Evolutionary conservation across 2,329 filamentous ascomycete species (phyloP), one percentile per base, ranked within the genome.

Genomic region (Hysterium pulicare): DNA sequence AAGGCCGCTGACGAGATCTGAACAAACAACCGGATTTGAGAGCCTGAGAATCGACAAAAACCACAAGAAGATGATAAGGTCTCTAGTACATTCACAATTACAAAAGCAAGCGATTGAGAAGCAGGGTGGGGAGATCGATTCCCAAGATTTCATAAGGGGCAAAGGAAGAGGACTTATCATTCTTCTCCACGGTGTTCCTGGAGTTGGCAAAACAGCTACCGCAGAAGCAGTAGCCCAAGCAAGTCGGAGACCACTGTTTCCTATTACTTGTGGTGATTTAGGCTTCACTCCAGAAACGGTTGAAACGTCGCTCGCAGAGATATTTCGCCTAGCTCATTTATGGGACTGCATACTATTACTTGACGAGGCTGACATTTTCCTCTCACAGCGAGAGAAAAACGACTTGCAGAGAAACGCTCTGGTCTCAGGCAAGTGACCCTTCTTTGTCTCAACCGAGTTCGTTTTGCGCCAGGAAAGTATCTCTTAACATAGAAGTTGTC

Each of bases 51-150:
- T 61, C 26, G 30, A 39, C 7, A 11, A 31, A 7, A 33, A 42
- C 2, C 54, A 58, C 42, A 58, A 54, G 42, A 31, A 49, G 9
- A 49, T 57, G 44, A 39, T 61, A 21, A 26, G 44, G 37, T 45
- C 49, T 0, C 40, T 56, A 17, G 49, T 54, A 6, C 30, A 47
- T 3, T 45, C 36, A 10, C 56, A 59, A 26, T 49, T 46, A 24
- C 33, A 43, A 11, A 48, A 48, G 23, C 42, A 48, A 17, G 24
- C 15, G 31, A 20, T 36, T 21, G n/a, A n/a, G 26, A 28, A n/a
- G n/a, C n/a, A n/a, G n/a, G n/a, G n/a, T n/a, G n/a, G n/a, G n/a
- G n/a, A n/a, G n/a, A n/a, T n/a, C n/a, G n/a, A n/a, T n/a, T n/a
- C n/a, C n/a, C n/a, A n/a, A n/a, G n/a, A n/a, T n/a, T n/a, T n/a